Evolutionary conservation across 768 basidiomycete species (phyloP), one percentile per base, ranked within the genome.

Genomic region (Neoboletus magnificus): DNA sequence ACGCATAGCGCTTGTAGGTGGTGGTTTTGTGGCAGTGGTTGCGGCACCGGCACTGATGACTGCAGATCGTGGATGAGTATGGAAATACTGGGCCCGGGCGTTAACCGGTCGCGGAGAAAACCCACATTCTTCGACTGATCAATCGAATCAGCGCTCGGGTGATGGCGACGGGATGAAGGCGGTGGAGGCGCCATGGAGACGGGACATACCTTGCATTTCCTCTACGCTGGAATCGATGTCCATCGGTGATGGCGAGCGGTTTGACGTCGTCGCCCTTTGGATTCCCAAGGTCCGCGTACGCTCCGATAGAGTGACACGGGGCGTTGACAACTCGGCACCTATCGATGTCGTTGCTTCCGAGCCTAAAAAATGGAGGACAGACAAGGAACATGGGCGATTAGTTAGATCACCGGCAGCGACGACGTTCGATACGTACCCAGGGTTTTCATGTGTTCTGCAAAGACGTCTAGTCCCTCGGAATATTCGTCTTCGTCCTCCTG

Each of bases 401-500:
- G 35, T 27, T 55, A 41, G 25, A 44, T 53, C 18, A 10, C 3
- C 23, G 11, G 23, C 5, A 36, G 23, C 4, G 57, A 52, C 29
- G 18, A 13, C 8, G 7, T 52, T 52, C 37, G 33, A 68, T 42
- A 50, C 65, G 35, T 48, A 69, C 67, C 55, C 5, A 69, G 50
- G 29, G 3, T 23, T 11, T 51, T 33, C 3, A 60, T 4, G 3
- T 59, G 56, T 30, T 56, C 45, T 22, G n/a, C 12, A 12, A 69
- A n/a, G 22, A 39, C 22, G 0, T 67, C 58, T 8, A 64, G 29
- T 5, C 63, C 65, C 13, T 65, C 58, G 1, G 39, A 29, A 46
- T 52, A 69, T 43, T 62, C 62, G 4, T 67, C 59, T 43, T 68
- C 67, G 33, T 68, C 67, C 16, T 69, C 62, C 62, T 65, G 48